These are phyloP conservation scores for Golubevia sp. DNA, from an alignment of 1,284 basidiomycete genomes.

Conservation along the genomic window DNA sequence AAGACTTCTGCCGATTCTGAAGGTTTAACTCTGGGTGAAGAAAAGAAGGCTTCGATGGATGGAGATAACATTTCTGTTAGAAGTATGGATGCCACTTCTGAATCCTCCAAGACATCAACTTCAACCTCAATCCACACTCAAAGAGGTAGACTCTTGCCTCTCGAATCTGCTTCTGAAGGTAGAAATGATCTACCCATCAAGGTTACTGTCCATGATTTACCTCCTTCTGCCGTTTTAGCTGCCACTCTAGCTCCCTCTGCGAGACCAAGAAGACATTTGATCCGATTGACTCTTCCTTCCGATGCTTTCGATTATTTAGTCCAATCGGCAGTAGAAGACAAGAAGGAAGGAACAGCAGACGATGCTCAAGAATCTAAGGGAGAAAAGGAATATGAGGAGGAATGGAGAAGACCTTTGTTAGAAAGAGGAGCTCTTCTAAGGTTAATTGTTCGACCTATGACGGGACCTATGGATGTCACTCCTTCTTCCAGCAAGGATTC, in stretches of 20 bases:
- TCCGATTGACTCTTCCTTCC: constrained; percentile 40
- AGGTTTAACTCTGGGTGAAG: constrained; percentile 2
- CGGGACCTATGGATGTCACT: not conserved
- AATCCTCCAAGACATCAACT: not conserved
- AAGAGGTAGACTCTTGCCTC: constrained; percentile 6
- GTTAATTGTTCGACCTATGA: constrained; percentile 8
- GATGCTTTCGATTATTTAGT: not conserved
- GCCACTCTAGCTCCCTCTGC: constrained; percentile 46
- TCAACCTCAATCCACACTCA: not conserved
- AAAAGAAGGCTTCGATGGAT: not conserved
- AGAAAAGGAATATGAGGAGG: not conserved
- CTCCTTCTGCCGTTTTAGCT: constrained; percentile 52
- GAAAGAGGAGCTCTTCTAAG: constrained; percentile 31
- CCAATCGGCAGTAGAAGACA: constrained; percentile 5
- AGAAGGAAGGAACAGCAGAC: constrained; percentile 22
- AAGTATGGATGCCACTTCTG: not conserved
- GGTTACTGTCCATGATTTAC: constrained; percentile 41
- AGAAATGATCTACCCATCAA: constrained; percentile 34
- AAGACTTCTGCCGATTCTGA: constrained; percentile 2
- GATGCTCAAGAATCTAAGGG: constrained; percentile 27
- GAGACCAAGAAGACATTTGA: constrained; percentile 47
- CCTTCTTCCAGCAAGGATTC: not conserved
- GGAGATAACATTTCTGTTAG: not conserved
- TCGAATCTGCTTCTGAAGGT: constrained; percentile 15
- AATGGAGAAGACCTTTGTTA: not conserved